Evolutionary conservation across 108 stramenopile genomes (phyloP).

Genomic region (Phaeodactylum tricornutum): DNA sequence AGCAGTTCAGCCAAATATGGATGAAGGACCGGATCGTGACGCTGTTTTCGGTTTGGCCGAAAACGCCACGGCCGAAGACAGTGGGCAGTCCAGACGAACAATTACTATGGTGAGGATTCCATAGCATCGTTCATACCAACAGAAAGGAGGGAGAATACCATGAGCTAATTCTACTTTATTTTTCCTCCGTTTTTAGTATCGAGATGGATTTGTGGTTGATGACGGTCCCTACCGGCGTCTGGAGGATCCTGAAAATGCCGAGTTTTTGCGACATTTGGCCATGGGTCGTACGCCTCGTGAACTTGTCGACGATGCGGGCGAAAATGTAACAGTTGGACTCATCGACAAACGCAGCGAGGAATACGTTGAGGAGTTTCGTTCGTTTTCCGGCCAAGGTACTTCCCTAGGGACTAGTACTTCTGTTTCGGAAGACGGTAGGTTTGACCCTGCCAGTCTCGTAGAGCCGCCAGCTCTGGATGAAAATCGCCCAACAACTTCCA

Average conservation of each 20-base stretch:
- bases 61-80: constrained; percentile 19
- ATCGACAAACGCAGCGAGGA: constrained; percentile 72
- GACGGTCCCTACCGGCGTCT: constrained; percentile 86
- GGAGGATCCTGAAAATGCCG: constrained; percentile 81
- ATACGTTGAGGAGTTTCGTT: constrained; percentile 55
- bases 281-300: constrained; percentile 66
- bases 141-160: background rate
- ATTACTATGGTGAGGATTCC: constrained; percentile 79
- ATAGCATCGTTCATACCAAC: too few relatives aligned
- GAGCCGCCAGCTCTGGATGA: constrained; percentile 19
- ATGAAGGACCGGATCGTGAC: constrained; percentile 17
- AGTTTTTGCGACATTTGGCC: constrained; percentile 78
- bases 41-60: constrained; percentile 48
- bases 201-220: constrained; percentile 90
- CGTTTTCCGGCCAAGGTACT: constrained; percentile 37
- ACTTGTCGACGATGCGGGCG: constrained; percentile 21
- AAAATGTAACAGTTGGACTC: constrained; percentile 59
- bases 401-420: constrained; percentile 12
- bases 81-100: constrained; percentile 34
- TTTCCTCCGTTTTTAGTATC: constrained; percentile 28
- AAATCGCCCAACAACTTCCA: constrained; percentile 40
- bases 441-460: constrained; percentile 30
- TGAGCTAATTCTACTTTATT: background rate
- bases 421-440: constrained; percentile 14
- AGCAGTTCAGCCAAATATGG: constrained; percentile 68